Evolutionary conservation across 75 land plant genomes (phyloP), one percentile per base, ranked within the genome.

Genomic region (Sequoiadendron giganteum): DNA sequence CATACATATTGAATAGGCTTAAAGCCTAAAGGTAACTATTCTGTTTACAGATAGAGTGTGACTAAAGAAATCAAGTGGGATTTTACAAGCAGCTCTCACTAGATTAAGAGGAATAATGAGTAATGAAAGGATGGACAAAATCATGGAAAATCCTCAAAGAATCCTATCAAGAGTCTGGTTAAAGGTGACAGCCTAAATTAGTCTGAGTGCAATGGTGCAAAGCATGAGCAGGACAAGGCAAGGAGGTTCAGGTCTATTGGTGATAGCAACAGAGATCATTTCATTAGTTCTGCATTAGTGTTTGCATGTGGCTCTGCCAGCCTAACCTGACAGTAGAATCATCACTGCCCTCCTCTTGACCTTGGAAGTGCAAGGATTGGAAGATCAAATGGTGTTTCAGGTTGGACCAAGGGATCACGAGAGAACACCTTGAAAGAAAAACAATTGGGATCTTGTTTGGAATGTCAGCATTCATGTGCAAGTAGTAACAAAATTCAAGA

Each of bases 371-470:
- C 48, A 45, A 45, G 48, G 48, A 45, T 52, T 52, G 16, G 55
- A 52, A 52, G 55, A 52, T 88, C 84, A n/a, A 84, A 86, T 42
- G 90, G 88, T 49, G 47, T 42, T 6, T 21, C 87, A 45, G 90
- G 86, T 21, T 86, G 87, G 88, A 76, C 90, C 8, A 85, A 89
- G 61, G 85, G 88, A 30, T 47, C 85, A 21, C 85, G 39, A 10
- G 94, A 89, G 1, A 88, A 55, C 83, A 45, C 88, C 70, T 56
- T 86, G 79, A 92, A 92, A 85, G 88, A 91, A 38, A 91, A 92
- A 86, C 77, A 87, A 48, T 2, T 72, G 49, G 93, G 86, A 18
- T 85, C 85, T 65, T 85, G 87, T 48, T 88, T 88, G 45, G 91
- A 91, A 43, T 43, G 86, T 42, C 90, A 87, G n/a, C 85, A 87